Evolutionary conservation across 371 early-diverging fungal genomes (phyloP).

Genomic region (Gilbertella persicaria): DNA sequence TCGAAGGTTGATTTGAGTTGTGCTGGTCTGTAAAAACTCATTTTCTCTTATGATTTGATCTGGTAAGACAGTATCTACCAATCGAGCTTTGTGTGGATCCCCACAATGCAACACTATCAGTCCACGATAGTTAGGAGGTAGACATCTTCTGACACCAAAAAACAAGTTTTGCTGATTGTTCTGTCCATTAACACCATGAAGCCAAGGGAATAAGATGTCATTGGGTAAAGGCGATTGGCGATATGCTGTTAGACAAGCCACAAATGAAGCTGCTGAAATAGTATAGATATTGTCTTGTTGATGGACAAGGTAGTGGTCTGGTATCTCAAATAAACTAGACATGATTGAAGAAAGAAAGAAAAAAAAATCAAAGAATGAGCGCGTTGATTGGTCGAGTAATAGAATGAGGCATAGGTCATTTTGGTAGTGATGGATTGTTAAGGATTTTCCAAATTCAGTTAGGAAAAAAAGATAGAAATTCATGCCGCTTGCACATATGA

Average conservation of each 20-base stretch:
- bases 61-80: conserved; percentile 20
- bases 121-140: conserved; percentile 48
- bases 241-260: conserved; percentile 21
- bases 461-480: too few species aligned
- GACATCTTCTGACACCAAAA: conserved; percentile 53
- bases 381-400: too few species aligned
- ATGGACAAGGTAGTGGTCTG: not conserved
- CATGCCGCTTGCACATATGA: too few species aligned
- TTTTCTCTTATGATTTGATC: conserved; percentile 10
- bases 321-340: not conserved
- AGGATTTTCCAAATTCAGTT: too few species aligned
- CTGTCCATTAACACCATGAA: conserved; percentile 64
- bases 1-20: conserved; percentile 49
- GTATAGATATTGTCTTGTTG: conserved; percentile 10
- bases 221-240: conserved; percentile 51
- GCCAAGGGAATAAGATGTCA: conserved; percentile 65
- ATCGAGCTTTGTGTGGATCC: conserved; percentile 13
- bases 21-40: conserved; percentile 3
- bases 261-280: conserved; percentile 4
- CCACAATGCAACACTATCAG: conserved; percentile 46
- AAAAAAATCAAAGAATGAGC: too few species aligned
- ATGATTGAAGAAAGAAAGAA: too few species aligned
- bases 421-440: too few species aligned
- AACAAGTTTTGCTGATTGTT: conserved; percentile 56
- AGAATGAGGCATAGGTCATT: too few species aligned